phyloP scores from a whole-genome alignment of 2,329 filamentous ascomycete species.

The Curvularia eragrostidis region DNA sequence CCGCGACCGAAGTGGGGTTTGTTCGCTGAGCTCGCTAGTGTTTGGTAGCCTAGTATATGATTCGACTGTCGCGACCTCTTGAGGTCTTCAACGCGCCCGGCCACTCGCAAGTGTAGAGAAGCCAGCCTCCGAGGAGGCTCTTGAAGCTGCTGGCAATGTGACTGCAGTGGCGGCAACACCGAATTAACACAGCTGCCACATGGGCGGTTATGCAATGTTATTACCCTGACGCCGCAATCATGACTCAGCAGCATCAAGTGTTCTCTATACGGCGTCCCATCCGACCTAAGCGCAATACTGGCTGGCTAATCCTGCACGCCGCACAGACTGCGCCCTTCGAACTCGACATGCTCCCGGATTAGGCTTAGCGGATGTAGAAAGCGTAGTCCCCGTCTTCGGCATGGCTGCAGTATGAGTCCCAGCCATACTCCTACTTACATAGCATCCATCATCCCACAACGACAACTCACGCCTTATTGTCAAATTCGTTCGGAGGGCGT shows the following conservation, averaged over 20 bases:
- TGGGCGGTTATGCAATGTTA: background rate
- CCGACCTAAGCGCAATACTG: background rate
- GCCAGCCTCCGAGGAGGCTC: background rate
- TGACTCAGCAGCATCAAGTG: constrained; percentile 21
- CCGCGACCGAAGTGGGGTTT: constrained; percentile 24
- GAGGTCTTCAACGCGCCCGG: background rate
- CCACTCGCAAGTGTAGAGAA: background rate
- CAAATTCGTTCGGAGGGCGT: constrained; percentile 26
- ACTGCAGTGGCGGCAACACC: background rate
- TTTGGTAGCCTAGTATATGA: constrained; percentile 5
- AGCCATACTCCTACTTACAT: constrained; percentile 24
- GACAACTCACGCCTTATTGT: constrained; percentile 29
- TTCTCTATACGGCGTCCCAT: constrained; percentile 10
- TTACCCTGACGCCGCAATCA: background rate
- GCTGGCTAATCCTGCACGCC: constrained; percentile 20
- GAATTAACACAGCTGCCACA: background rate
- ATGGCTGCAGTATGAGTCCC: constrained; percentile 13
- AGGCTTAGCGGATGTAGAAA: constrained; percentile 19
- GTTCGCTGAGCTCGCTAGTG: constrained; percentile 23
- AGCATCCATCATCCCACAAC: constrained; percentile 14
- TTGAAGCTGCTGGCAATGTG: background rate
- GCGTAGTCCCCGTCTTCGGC: constrained; percentile 9
- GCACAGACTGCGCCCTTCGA: constrained; percentile 30
- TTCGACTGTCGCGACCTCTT: background rate
- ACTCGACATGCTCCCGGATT: constrained; percentile 18